Percentiles rank a stretch among this genome's conserved stretches.
Evolutionary conservation across 768 basidiomycete species (phyloP).

Genomic region (Dendrothele bispora): DNA sequence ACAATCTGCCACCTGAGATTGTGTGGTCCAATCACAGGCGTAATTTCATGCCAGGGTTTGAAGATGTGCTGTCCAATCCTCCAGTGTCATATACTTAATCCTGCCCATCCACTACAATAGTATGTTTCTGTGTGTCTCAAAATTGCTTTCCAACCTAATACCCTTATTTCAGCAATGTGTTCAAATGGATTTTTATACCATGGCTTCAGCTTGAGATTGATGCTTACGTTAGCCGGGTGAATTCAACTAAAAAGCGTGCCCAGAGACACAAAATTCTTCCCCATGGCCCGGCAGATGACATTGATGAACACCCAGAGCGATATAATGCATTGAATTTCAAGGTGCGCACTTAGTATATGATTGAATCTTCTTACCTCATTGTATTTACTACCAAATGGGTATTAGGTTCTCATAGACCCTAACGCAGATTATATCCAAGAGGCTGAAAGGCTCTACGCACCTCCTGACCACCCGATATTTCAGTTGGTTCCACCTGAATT

Average conservation of each 20-base stretch:
- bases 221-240: slow-evolving; percentile 17
- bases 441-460: slow-evolving; percentile 5
- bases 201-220: slow-evolving; percentile 37
- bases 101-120: slow-evolving; percentile 18
- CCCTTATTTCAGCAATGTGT: slow-evolving; percentile 23
- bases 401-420: neutral
- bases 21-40: slow-evolving; percentile 23
- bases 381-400: neutral
- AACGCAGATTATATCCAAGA: slow-evolving; percentile 1
- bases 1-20: slow-evolving; percentile 33
- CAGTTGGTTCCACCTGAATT: slow-evolving; percentile 5
- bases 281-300: slow-evolving; percentile 28
- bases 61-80: slow-evolving; percentile 13
- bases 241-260: slow-evolving; percentile 16
- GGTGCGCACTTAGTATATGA: slow-evolving; percentile 17
- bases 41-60: slow-evolving; percentile 21
- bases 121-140: neutral
- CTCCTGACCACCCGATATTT: slow-evolving; percentile 6
- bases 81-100: neutral
- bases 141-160: too few relatives aligned
- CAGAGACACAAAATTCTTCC: slow-evolving; percentile 34
- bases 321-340: slow-evolving; percentile 30
- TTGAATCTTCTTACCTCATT: neutral
- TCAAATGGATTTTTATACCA: slow-evolving; percentile 35
- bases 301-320: slow-evolving; percentile 23